Evolutionary conservation across 2,329 filamentous ascomycete species (phyloP).

Genomic region (Trichoderma hamatum): DNA sequence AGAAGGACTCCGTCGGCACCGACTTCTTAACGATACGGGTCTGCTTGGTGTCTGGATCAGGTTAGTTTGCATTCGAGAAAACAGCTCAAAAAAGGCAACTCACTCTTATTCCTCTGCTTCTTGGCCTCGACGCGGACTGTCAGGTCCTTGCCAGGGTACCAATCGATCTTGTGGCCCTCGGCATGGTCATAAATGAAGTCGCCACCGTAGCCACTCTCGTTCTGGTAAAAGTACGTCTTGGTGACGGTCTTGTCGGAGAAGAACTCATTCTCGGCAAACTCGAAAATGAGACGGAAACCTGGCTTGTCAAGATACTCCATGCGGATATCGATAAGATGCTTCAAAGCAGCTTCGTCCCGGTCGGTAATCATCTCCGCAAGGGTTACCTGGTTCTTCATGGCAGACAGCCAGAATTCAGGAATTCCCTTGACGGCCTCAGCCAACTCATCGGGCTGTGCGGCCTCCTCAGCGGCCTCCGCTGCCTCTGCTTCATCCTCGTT

Average conservation of each 20-base stretch:
- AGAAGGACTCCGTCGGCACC: conserved; percentile 97
- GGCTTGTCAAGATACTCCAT: conserved; percentile 99
- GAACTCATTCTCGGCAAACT: conserved; percentile 92
- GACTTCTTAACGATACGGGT: conserved; percentile 99
- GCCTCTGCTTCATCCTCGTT: conserved; percentile 72
- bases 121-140: conserved; percentile 97
- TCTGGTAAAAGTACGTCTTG: conserved; percentile 99
- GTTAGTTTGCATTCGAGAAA: not conserved
- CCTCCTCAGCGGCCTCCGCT: conserved; percentile 62
- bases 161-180: conserved; percentile 96
- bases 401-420: conserved; percentile 98
- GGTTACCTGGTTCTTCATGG: conserved; percentile 99
- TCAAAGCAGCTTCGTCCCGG: conserved; percentile 90
- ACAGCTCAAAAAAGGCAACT: not conserved
- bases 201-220: conserved; percentile 96
- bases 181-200: conserved; percentile 99
- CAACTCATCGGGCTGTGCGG: conserved; percentile 61
- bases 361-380: conserved; percentile 99
- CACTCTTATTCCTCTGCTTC: conserved; percentile 99
- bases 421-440: conserved; percentile 71
- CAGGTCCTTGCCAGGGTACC: conserved; percentile 90
- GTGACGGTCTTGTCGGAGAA: conserved; percentile 97
- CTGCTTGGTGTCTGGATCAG: conserved; percentile 85
- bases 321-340: conserved; percentile 86
- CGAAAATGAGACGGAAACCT: conserved; percentile 97